Evolutionary conservation across 352 stramenopile genomes (phyloP).

Genomic region (Globisporangium heterothallicum): DNA sequence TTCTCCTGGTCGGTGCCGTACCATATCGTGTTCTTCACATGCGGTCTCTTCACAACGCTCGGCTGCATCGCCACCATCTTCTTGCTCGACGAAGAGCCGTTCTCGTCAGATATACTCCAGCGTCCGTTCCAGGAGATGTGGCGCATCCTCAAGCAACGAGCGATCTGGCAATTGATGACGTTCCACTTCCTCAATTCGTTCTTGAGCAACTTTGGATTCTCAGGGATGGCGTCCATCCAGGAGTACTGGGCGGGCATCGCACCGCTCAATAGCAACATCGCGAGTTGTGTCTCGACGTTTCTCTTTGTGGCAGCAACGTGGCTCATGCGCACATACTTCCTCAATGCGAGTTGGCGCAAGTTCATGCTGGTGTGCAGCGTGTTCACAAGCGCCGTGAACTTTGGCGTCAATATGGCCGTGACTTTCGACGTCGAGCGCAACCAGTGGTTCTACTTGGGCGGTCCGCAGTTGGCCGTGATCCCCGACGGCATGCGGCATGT

Average conservation of each 20-base stretch:
- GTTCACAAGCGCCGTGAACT: conserved; percentile 39
- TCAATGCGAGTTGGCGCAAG: conserved; percentile 53
- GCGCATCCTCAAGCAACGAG: conserved; percentile 63
- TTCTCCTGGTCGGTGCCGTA: conserved; percentile 51
- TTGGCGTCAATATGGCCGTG: conserved; percentile 37
- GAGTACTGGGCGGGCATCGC: conserved; percentile 56
- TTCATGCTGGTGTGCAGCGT: conserved; percentile 46
- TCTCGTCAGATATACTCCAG: conserved; percentile 18
- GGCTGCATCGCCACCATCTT: conserved; percentile 32
- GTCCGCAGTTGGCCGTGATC: conserved; percentile 47
- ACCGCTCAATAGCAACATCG: conserved; percentile 50
- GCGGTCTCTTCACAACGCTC: conserved; percentile 30
- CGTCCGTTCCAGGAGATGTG: conserved; percentile 56
- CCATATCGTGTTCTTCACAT: conserved; percentile 52
- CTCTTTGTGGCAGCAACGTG: conserved; percentile 46
- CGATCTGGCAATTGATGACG: conserved; percentile 63
- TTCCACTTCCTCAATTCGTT: conserved; percentile 69
- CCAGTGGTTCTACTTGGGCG: conserved; percentile 66
- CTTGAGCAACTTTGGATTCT: conserved; percentile 51
- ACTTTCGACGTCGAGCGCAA: conserved; percentile 59
- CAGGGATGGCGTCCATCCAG: conserved; percentile 43
- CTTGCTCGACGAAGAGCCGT: conserved; percentile 41
- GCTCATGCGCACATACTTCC: conserved; percentile 53
- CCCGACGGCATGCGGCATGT: conserved; percentile 60
- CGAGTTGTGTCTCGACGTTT: conserved; percentile 40